A percentile compares a stretch with the other conserved stretches of the same genome.
phyloP scores from a whole-genome alignment of 1,139 yeast genomes.

The Meyerozyma guilliermondii region DNA sequence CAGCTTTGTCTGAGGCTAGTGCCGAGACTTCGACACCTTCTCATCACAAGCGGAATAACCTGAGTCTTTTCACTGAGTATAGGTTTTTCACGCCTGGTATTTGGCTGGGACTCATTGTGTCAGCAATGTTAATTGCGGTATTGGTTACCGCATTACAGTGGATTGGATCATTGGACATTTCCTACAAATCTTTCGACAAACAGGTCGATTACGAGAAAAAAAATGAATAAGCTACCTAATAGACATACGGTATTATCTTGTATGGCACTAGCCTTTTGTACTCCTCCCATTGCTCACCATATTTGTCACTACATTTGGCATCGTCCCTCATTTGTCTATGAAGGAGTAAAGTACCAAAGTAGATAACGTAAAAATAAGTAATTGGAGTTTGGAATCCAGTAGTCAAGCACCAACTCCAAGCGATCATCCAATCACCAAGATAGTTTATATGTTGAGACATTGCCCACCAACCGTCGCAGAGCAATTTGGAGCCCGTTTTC shows the following conservation, averaged over 20 bases:
- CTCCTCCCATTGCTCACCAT: constrained; percentile 79
- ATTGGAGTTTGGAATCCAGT: constrained; percentile 79
- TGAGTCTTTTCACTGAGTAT: constrained; percentile 33
- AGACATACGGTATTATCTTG: constrained; percentile 83
- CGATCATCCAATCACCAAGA: constrained; percentile 92
- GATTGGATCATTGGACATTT: constrained; percentile 57
- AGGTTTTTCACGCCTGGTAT: constrained; percentile 53
- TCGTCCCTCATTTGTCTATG: constrained; percentile 94
- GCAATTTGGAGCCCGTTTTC: constrained; percentile 69
- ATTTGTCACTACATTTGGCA: constrained; percentile 80
- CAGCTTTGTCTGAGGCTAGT: constrained; percentile 15
- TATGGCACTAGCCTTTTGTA: constrained; percentile 80
- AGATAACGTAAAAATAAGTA: constrained; percentile 81
- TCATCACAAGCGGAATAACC: constrained; percentile 5
- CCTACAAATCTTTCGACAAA: constrained; percentile 70
- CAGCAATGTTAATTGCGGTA: constrained; percentile 47
- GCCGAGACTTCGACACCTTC: constrained; percentile 5
- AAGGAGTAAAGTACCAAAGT: constrained; percentile 73
- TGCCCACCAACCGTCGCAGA: constrained; percentile 97
- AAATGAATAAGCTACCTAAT: constrained; percentile 50
- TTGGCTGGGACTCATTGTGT: constrained; percentile 60
- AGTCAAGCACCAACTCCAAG: constrained; percentile 89
- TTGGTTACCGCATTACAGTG: constrained; percentile 55
- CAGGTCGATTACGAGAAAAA: constrained; percentile 62
- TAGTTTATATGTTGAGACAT: constrained; percentile 88